Evolutionary conservation across 352 stramenopile species (phyloP).

Genomic region (Pythium vanterpoolii): DNA sequence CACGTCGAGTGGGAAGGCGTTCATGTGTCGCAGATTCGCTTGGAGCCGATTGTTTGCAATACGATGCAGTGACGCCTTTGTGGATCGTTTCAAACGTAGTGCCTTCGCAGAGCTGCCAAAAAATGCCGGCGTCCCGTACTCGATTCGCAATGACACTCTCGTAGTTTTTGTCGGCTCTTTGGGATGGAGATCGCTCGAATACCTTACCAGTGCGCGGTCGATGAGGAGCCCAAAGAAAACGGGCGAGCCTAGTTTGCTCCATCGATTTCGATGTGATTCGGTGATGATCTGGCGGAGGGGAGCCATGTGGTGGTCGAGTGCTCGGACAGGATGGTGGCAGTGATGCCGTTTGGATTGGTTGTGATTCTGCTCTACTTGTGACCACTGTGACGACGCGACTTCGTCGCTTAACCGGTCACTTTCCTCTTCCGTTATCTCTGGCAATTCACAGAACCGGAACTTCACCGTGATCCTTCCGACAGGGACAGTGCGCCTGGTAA

Average conservation of each 20-base stretch:
- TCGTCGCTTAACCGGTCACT: background rate
- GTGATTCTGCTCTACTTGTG: background rate
- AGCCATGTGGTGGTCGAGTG: background rate
- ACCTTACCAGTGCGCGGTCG: background rate
- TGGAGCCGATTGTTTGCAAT: background rate
- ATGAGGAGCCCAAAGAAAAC: constrained; percentile 16
- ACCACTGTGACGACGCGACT: constrained; percentile 5
- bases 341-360: background rate
- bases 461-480: constrained; percentile 17
- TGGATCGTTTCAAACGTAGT: constrained; percentile 16
- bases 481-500: background rate
- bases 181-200: background rate
- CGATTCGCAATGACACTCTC: constrained; percentile 8
- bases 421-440: background rate
- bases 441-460: constrained; percentile 8
- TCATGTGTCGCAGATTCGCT: constrained; percentile 17
- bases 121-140: constrained; percentile 20
- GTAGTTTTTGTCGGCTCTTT: background rate
- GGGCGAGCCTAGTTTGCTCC: background rate
- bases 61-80: constrained; percentile 7
- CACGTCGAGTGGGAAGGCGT: constrained; percentile 24
- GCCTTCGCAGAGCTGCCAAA: constrained; percentile 5
- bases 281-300: background rate
- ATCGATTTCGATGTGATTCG: background rate
- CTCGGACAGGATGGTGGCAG: background rate